Evolutionary conservation across 1,284 basidiomycete genomes (phyloP), one percentile per base, ranked within the genome.

Genomic region (Cryptococcus sp.): DNA sequence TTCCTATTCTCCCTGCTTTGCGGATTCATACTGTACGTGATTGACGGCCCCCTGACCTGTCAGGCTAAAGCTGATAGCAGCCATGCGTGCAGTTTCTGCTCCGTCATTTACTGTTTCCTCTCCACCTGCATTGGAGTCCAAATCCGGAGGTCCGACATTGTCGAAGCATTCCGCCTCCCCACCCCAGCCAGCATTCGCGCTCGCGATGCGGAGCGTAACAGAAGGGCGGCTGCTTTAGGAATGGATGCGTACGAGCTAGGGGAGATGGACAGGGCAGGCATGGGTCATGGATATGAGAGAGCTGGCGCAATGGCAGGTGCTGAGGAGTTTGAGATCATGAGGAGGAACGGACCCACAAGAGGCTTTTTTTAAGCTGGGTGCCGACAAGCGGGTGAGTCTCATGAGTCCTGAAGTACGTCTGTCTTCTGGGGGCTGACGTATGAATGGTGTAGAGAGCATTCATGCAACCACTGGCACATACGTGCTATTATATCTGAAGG

Each of bases 61-160:
- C 39, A 47, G 8, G 43, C 21, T 12, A 6, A 37, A 42, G 24
- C 43, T 42, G 13, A n/a, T 13, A n/a, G 40, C 36, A 13, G 1
- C 16, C 38, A 23, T 33, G 8, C 8, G n/a, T 24, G 1, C 50
- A 75, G 74, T 24, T 33, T 73, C 11, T 55, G 57, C 6, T 67
- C 69, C 1, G 54, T 77, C 47, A 67, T 75, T 16, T 77, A 69
- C 59, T 74, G 73, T 59, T 73, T 77, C 61, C 68, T 77, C 8
- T 77, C 75, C 1, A 71, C 72, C 0, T 77, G 75, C 40, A 56
- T 75, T 0, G 73, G 75, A 7, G 39, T 73, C 21, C 61, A 64
- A 11, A 67, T 75, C 23, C 67, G 75, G 5, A 62, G 66, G 0
- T 64, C 69, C 12, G 72, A 75, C 53, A 9, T 75, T 1, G 61